Base-by-base conservation (phyloP, 1,284 basidiomycete genomes). In the Naganishia sp. region DNA sequence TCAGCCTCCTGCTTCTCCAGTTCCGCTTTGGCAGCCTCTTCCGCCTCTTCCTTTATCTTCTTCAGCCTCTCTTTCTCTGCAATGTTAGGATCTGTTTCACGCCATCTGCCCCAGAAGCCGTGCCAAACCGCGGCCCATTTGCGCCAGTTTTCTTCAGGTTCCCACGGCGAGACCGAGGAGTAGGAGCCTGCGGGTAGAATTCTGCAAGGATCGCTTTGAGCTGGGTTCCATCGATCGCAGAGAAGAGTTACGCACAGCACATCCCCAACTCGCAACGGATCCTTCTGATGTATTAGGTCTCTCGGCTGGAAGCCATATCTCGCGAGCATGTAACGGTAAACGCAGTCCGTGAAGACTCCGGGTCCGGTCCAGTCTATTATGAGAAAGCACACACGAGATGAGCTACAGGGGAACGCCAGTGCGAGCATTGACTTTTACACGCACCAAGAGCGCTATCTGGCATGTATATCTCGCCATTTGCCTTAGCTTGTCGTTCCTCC, bases 341-440 rank as follows among this genome's bases (percentile, higher is more conserved):
- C 74, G 66, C 71, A 72, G 57, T 78, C 77, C 18, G 77, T 71
- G 63, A 76, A 78, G 2, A 77, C 71, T 4, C 74, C 77, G 0
- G 77, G 77, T 1, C 77, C 77, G 0, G 77, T 76, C 77, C 77
- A 78, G 54, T 74, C 75, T 36, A 73, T 68, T 67, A 71, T 6
- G 13, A 42, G 50, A 21, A 2, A 3, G 21, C 21, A 7, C 25
- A 21, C 31, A 45, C 36, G 25, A 25, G 13, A n/a, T 36, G 25
- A n/a, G 16, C 39, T 16, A 39, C 3, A 9, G 28, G 28, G 36
- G 9, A 2, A 13, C 36, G 36, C 36, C 36, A 13, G 13, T 21
- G 16, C 9, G 16, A 5, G 28, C 39, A 28, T n/a, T 31, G 6
- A n/a, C 16, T 16, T 11, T 31, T 31, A 5, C 21, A 31, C 61